A percentile compares a stretch with the other conserved stretches of the same genome.
phyloP scores from a whole-genome alignment of 2,329 filamentous ascomycete genomes.

The Arachnopeziza araneosa region DNA sequence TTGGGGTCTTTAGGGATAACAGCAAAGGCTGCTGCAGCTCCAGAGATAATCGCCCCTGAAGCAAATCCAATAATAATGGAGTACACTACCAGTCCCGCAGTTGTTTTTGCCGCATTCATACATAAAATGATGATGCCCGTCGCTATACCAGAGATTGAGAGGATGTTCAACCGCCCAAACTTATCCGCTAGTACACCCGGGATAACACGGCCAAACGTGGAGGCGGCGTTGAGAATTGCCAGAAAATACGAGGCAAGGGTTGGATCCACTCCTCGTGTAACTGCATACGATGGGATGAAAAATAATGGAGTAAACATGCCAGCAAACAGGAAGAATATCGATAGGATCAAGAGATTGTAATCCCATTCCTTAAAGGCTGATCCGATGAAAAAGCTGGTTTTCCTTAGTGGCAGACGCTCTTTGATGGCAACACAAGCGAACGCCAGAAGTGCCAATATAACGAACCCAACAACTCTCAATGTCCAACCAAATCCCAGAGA shows the following conservation, averaged over 20 bases:
- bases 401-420: constrained; percentile 15
- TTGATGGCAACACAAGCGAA: constrained; percentile 39
- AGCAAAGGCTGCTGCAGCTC: constrained; percentile 38
- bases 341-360: constrained; percentile 31
- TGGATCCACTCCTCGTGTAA: constrained; percentile 39
- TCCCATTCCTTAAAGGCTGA: constrained; percentile 31
- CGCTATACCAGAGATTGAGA: constrained; percentile 25
- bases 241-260: constrained; percentile 45
- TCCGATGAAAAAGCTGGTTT: constrained; percentile 27
- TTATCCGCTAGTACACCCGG: constrained; percentile 47
- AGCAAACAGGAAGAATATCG: constrained; percentile 38
- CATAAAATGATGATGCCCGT: constrained; percentile 10
- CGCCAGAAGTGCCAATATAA: constrained; percentile 38
- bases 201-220: constrained; percentile 47
- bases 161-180: constrained; percentile 44
- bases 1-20: constrained; percentile 41
- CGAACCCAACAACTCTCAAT: constrained; percentile 47
- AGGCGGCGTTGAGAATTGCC: constrained; percentile 44
- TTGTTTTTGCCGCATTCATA: constrained; percentile 30
- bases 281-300: constrained; percentile 38
- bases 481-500: constrained; percentile 47
- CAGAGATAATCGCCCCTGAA: constrained; percentile 71
- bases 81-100: constrained; percentile 64
- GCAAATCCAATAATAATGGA: constrained; percentile 72
- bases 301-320: constrained; percentile 48